Percentiles rank a stretch among this genome's conserved stretches.
Conservation (phyloP, 2,329 filamentous ascomycete genomes). For the Arachnopeziza araneosa region DNA sequence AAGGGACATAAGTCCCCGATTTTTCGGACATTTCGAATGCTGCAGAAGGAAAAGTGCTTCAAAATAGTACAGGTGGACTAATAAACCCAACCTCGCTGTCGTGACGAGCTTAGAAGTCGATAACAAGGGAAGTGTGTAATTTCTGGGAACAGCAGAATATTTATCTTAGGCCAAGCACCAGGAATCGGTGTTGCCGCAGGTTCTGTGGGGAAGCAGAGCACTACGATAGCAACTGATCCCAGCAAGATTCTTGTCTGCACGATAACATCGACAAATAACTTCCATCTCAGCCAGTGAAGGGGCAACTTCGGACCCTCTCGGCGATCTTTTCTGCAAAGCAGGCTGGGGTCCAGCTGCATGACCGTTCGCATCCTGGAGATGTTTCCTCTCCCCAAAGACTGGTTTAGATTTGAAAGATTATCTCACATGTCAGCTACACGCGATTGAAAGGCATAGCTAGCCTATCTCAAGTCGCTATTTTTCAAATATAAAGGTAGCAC, state of each 20-base stretch:
- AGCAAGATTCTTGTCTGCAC: background rate
- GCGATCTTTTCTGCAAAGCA: background rate
- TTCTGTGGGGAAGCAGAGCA: too few relatives aligned
- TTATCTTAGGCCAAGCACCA: background rate
- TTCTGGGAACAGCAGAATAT: background rate
- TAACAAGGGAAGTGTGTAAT: background rate
- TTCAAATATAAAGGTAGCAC: too few relatives aligned
- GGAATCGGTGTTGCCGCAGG: too few relatives aligned
- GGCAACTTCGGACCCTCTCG: background rate
- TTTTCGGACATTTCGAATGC: slow-evolving; percentile 3
- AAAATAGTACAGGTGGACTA: background rate
- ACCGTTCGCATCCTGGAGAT: background rate
- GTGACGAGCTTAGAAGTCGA: background rate
- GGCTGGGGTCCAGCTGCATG: background rate
- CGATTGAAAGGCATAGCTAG: too few relatives aligned
- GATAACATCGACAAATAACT: background rate
- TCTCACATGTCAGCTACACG: too few relatives aligned
- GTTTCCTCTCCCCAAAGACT: too few relatives aligned
- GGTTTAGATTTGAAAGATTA: too few relatives aligned
- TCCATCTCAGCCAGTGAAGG: background rate
- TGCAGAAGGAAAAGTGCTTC: background rate
- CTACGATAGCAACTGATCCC: background rate
- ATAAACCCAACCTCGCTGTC: background rate
- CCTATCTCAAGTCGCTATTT: too few relatives aligned
- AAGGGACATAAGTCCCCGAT: slow-evolving; percentile 4